Percentiles rank a stretch among this genome's conserved stretches.
phyloP scores from a whole-genome alignment of 2,329 filamentous ascomycete species.

The Rhynchosporium agropyri region DNA sequence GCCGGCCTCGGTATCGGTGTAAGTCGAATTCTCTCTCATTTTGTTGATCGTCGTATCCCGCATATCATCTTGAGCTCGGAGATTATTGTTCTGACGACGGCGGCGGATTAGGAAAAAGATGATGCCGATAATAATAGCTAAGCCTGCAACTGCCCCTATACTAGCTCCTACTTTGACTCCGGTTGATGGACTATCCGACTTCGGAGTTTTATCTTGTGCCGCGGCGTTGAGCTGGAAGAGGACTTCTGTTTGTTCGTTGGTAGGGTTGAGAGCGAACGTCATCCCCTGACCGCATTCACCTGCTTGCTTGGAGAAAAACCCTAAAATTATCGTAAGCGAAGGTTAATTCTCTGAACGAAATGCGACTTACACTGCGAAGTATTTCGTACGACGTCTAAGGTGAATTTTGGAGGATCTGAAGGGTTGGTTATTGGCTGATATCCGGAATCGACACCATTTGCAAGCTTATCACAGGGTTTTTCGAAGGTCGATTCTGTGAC shows the following conservation, averaged over 20 bases:
- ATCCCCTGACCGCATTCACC: constrained; percentile 27
- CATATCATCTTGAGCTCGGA: background rate
- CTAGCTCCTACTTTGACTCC: constrained; percentile 22
- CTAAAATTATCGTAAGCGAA: constrained; percentile 9
- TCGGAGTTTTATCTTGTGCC: constrained; percentile 8
- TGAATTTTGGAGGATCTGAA: constrained; percentile 49
- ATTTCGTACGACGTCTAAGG: constrained; percentile 21
- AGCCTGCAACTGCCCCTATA: constrained; percentile 16
- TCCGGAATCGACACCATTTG: constrained; percentile 64
- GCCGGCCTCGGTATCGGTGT: constrained; percentile 2
- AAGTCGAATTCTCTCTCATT: background rate
- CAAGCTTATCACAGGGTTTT: constrained; percentile 43
- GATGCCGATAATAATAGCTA: constrained; percentile 13
- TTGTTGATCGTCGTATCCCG: background rate
- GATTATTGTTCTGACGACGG: constrained; percentile 1
- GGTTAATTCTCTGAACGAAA: too few species aligned
- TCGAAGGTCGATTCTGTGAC: constrained; percentile 46
- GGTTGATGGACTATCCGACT: constrained; percentile 8
- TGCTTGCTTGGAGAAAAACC: constrained; percentile 27
- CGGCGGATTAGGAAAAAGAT: constrained; percentile 23
- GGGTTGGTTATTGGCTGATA: constrained; percentile 40
- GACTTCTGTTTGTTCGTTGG: constrained; percentile 16
- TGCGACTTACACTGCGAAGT: constrained; percentile 24
- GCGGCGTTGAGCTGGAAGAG: constrained; percentile 21
- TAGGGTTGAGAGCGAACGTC: constrained; percentile 29